These are phyloP conservation scores for Chlamydomonas reinhardtii DNA, from an alignment of 163 green algal species.

Conservation along the genomic window DNA sequence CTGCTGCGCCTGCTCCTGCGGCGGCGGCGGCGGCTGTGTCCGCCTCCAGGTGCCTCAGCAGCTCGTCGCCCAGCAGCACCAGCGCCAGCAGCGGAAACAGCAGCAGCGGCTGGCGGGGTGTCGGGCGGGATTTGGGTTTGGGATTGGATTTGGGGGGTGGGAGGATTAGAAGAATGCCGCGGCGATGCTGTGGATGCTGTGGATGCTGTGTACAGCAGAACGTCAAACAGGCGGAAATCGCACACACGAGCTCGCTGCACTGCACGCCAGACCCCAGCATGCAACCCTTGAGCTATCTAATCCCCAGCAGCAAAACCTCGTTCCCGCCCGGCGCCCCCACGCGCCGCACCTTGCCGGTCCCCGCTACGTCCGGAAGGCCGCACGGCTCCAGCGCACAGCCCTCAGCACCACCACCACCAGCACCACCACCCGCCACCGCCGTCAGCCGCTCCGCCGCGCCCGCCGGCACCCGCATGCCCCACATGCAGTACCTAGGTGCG, in stretches of 20 bases:
- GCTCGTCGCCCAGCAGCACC: slow-evolving; percentile 34
- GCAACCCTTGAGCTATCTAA: no score
- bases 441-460: not conserved
- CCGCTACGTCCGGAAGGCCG: not conserved
- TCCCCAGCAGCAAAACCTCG: not conserved
- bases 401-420: not conserved
- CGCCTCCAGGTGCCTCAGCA: slow-evolving; percentile 8
- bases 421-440: not conserved
- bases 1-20: no score
- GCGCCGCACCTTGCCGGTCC: not conserved
- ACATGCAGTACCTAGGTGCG: slow-evolving; percentile 44
- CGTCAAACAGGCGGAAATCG: no score
- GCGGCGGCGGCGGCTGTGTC: not conserved
- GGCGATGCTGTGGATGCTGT: no score
- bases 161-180: no score
- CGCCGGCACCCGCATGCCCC: slow-evolving; percentile 19
- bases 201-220: no score
- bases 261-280: no score
- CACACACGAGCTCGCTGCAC: no score
- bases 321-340: no score
- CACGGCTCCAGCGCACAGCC: slow-evolving; percentile 28
- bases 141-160: no score
- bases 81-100: slow-evolving; percentile 41
- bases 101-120: slow-evolving; percentile 11
- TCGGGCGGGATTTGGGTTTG: no score